phyloP scores from a whole-genome alignment of 225 moss, liverwort and hornwort genomes.

The Polytrichum formosum region DNA sequence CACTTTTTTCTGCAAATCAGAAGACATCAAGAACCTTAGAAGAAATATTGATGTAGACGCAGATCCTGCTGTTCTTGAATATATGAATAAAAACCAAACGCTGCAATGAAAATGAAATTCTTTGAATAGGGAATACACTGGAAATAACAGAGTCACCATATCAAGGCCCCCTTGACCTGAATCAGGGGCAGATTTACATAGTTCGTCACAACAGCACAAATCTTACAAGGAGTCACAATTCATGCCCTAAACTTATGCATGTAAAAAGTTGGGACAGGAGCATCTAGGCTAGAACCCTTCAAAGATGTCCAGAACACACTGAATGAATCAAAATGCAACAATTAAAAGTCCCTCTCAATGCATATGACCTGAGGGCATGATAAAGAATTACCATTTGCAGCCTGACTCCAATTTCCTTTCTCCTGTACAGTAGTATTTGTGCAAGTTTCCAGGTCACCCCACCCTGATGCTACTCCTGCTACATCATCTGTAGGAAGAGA shows the following conservation, averaged over 20 bases:
- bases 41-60: not conserved
- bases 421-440: slow-evolving; percentile 1
- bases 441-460: slow-evolving; percentile 5
- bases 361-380: not conserved
- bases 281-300: not conserved
- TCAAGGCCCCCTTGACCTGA: not conserved
- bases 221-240: not conserved
- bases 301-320: not conserved
- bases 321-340: not conserved
- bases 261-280: not conserved
- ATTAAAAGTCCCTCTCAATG: not conserved
- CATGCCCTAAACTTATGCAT: not conserved
- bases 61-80: too few relatives aligned
- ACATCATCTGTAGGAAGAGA: not conserved
- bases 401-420: slow-evolving; percentile 12
- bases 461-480: not conserved
- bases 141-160: not conserved
- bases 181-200: too few relatives aligned
- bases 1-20: slow-evolving; percentile 28
- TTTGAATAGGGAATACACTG: not conserved
- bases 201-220: not conserved
- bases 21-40: not conserved
- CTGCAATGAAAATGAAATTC: slow-evolving; percentile 1
- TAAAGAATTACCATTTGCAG: not conserved
- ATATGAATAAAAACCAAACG: not conserved